phyloP scores from a whole-genome alignment of 495 filamentous ascomycete species.

The Chaetomium fimeti region DNA sequence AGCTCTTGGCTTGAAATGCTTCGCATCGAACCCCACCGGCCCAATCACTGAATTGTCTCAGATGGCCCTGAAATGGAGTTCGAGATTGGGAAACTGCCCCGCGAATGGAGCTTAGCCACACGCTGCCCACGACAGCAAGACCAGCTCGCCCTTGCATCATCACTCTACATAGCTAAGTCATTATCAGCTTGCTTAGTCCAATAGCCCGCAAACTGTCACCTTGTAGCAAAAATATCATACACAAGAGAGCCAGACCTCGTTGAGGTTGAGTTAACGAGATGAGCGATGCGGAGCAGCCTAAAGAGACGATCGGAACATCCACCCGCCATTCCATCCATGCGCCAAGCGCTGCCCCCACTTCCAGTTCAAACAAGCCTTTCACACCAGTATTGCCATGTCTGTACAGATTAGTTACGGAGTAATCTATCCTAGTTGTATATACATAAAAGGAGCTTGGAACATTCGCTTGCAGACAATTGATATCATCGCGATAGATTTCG shows the following conservation, averaged over 20 bases:
- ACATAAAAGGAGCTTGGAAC: no score
- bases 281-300: conserved; percentile 11
- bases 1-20: conserved; percentile 15
- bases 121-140: background rate
- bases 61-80: background rate
- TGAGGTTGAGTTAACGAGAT: background rate
- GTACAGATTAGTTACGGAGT: no score
- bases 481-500: no score
- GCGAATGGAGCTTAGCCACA: conserved; percentile 5
- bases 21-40: background rate
- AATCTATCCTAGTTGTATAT: no score
- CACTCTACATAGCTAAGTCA: background rate
- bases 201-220: background rate
- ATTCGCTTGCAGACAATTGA: no score
- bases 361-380: background rate
- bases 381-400: no score
- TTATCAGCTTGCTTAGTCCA: background rate
- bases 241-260: background rate
- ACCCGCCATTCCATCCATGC: conserved; percentile 10
- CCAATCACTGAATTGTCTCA: background rate
- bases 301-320: conserved; percentile 9
- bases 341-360: background rate
- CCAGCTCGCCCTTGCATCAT: conserved; percentile 2
- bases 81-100: background rate
- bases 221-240: background rate